These are phyloP conservation scores for Viridothelium virens DNA, from an alignment of 495 filamentous ascomycete genomes.

Conservation along the genomic window DNA sequence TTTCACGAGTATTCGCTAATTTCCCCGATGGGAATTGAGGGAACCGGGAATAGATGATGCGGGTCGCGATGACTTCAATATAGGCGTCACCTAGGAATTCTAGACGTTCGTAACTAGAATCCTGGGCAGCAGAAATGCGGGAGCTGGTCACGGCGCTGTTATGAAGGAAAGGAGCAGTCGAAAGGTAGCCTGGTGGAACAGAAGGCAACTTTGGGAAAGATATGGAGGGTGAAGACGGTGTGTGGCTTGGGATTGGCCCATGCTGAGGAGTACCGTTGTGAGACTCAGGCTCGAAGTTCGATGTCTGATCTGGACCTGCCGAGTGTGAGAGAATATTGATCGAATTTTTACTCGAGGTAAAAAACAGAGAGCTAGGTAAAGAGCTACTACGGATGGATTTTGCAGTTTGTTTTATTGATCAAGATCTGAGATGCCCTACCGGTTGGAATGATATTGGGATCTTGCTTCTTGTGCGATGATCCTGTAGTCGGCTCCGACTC, in stretches of 20 bases:
- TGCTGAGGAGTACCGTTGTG: background rate
- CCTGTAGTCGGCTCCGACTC: background rate
- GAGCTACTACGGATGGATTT: too few relatives aligned
- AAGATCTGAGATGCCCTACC: background rate
- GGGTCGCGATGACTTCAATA: constrained; percentile 31
- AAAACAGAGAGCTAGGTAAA: too few relatives aligned
- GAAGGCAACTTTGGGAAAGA: constrained; percentile 21
- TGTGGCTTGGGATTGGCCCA: constrained; percentile 18
- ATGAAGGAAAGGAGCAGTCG: constrained; percentile 26
- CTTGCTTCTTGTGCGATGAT: background rate
- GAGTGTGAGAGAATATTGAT: too few relatives aligned
- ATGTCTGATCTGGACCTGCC: too few relatives aligned
- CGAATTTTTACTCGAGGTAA: too few relatives aligned
- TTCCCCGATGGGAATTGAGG: constrained; percentile 25
- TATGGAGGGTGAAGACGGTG: constrained; percentile 16
- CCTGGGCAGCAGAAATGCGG: constrained; percentile 9
- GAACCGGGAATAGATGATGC: constrained; percentile 31
- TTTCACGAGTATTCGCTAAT: constrained; percentile 28
- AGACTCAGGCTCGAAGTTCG: too few relatives aligned
- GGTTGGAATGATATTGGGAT: background rate
- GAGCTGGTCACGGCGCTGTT: constrained; percentile 14
- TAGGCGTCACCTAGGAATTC: constrained; percentile 40
- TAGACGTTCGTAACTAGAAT: constrained; percentile 28
- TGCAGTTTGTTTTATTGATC: too few relatives aligned
- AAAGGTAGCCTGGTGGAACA: constrained; percentile 15